Evolutionary conservation across 257 asterid genomes (phyloP).

Genomic region (Solanum tarijense): DNA sequence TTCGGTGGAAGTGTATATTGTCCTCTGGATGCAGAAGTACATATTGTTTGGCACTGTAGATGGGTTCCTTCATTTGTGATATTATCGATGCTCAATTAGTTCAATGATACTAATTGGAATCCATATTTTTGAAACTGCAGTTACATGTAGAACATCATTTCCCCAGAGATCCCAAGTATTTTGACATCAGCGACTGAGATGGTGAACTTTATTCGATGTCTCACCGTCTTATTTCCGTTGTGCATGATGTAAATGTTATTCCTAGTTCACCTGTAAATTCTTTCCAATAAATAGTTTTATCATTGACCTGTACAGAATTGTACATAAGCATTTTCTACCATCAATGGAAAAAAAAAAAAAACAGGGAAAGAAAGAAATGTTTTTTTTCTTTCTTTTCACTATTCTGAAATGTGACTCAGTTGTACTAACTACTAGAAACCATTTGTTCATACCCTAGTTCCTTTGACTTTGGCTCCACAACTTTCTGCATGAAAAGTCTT

Average conservation of each 20-base stretch:
- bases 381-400: neutral
- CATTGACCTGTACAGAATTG: conserved; percentile 2
- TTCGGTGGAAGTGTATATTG: neutral
- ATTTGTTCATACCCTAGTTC: neutral
- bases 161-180: conserved; percentile 81
- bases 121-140: conserved; percentile 42
- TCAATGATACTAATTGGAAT: neutral
- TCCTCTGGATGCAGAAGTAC: neutral
- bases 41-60: neutral
- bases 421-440: neutral
- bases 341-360: neutral
- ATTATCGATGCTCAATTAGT: neutral
- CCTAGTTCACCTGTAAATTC: conserved; percentile 32
- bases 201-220: conserved; percentile 7
- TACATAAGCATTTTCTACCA: neutral
- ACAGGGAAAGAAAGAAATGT: neutral
- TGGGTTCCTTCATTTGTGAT: neutral
- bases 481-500: neutral
- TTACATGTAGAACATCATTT: conserved; percentile 70
- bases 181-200: conserved; percentile 41
- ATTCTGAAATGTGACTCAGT: neutral
- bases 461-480: neutral
- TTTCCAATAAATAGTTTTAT: conserved; percentile 13
- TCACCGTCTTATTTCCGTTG: conserved; percentile 12
- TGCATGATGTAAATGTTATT: conserved; percentile 26